Conservation (phyloP, 192 early-diverging fungal species). For the Coemansia interrupta region DNA sequence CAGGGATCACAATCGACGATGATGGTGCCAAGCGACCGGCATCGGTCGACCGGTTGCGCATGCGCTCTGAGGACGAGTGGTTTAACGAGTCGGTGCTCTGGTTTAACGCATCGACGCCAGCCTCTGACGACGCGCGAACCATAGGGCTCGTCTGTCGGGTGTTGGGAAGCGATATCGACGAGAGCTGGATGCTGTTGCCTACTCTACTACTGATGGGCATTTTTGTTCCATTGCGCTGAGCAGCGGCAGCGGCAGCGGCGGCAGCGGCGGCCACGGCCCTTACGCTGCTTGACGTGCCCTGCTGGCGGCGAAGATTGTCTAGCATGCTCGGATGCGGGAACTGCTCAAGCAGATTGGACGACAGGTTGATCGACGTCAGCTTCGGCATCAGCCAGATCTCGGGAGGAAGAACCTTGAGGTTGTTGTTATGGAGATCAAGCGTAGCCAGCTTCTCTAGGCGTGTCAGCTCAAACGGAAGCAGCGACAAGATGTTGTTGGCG, state of each 20-base stretch:
- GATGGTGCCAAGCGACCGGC: constrained; percentile 16
- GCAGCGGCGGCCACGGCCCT: constrained; percentile 48
- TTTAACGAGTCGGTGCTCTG: neutral
- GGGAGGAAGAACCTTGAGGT: constrained; percentile 64
- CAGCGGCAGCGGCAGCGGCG: constrained; percentile 49
- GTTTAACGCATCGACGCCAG: constrained; percentile 2
- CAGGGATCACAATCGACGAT: constrained; percentile 15
- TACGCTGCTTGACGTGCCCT: constrained; percentile 44
- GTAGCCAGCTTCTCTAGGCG: constrained; percentile 58
- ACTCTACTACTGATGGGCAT: constrained; percentile 16
- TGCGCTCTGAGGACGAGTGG: constrained; percentile 9
- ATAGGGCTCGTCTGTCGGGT: constrained; percentile 41
- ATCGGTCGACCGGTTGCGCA: constrained; percentile 45
- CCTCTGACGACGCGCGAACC: constrained; percentile 32
- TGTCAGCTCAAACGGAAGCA: constrained; percentile 67
- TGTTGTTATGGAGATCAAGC: constrained; percentile 75
- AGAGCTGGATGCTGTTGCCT: constrained; percentile 25
- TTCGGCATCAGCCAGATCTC: constrained; percentile 75
- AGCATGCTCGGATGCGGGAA: constrained; percentile 73
- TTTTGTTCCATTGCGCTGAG: constrained; percentile 36
- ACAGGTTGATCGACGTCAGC: constrained; percentile 69
- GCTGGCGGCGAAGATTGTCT: constrained; percentile 49
- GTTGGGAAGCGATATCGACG: constrained; percentile 24
- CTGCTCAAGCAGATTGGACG: constrained; percentile 73
- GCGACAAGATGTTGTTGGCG: constrained; percentile 66